A percentile compares a stretch with the other conserved stretches of the same genome.
Evolutionary conservation across 257 asterid genomes (phyloP).

Genomic region (Phtheirospermum japonicum): DNA sequence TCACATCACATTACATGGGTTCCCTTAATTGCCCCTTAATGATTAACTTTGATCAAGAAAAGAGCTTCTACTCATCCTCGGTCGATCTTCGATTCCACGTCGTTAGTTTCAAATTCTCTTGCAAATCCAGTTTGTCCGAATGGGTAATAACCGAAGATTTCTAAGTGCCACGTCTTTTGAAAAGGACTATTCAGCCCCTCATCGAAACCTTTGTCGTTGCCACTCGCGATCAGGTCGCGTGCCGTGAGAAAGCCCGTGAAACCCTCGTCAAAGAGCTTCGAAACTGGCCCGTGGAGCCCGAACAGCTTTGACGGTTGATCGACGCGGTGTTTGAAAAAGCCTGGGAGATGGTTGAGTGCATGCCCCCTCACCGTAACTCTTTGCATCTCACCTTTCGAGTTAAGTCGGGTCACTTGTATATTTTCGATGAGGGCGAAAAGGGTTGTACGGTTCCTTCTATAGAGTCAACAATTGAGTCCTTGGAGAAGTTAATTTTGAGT

Average conservation of each 20-base stretch:
- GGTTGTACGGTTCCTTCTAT: not conserved
- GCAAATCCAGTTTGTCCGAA: not conserved
- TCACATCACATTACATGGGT: too few species aligned
- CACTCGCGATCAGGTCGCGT: not conserved
- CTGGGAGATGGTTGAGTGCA: not conserved
- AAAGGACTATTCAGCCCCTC: not conserved
- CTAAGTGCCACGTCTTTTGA: not conserved
- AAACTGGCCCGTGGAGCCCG: not conserved
- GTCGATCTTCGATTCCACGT: not conserved
- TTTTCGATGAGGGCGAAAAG: not conserved
- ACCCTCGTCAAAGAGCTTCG: not conserved
- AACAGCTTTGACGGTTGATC: not conserved
- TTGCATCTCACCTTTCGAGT: not conserved
- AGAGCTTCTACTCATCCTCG: not conserved
- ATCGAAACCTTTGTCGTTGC: not conserved
- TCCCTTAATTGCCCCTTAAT: too few species aligned
- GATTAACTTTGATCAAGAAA: too few species aligned
- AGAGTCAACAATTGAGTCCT: not conserved
- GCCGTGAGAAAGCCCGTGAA: not conserved
- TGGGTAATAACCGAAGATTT: not conserved
- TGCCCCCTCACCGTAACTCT: not conserved
- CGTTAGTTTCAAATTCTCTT: not conserved
- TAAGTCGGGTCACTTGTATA: not conserved
- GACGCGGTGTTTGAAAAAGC: not conserved
- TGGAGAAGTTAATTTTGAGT: not conserved